Conservation (phyloP, 768 basidiomycete species). For the Mycena venus region DNA sequence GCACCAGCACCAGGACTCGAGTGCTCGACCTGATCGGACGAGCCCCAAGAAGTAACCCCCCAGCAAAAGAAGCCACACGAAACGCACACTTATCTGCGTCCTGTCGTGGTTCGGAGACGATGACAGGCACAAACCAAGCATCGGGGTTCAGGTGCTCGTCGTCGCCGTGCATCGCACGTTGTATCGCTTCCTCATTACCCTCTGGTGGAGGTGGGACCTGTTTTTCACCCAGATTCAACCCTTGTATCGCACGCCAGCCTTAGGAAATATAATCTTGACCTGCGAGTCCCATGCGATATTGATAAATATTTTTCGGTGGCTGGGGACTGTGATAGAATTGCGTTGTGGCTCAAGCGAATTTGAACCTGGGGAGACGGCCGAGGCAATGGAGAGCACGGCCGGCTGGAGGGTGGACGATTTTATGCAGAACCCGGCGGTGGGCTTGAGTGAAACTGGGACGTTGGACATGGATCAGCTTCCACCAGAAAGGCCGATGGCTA, state of each 20-base stretch:
- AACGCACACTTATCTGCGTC: slow-evolving; percentile 68
- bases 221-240: not conserved
- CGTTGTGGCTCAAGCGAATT: slow-evolving; percentile 45
- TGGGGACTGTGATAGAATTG: slow-evolving; percentile 51
- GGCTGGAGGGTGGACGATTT: slow-evolving; percentile 67
- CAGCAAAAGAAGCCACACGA: not conserved
- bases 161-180: slow-evolving; percentile 68
- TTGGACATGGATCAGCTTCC: slow-evolving; percentile 42
- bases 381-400: slow-evolving; percentile 46
- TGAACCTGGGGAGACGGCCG: slow-evolving; percentile 18
- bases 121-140: slow-evolving; percentile 76
- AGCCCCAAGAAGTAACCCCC: not conserved
- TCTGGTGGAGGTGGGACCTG: slow-evolving; percentile 78
- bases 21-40: slow-evolving; percentile 20
- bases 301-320: slow-evolving; percentile 76
- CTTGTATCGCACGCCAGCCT: not conserved
- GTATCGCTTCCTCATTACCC: slow-evolving; percentile 69
- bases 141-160: slow-evolving; percentile 54
- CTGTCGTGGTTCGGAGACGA: slow-evolving; percentile 73
- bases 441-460: slow-evolving; percentile 59
- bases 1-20: too few species aligned
- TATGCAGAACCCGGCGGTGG: slow-evolving; percentile 78
- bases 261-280: slow-evolving; percentile 45
- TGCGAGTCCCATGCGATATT: slow-evolving; percentile 80
- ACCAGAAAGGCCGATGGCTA: too few species aligned